Evolutionary conservation across 2,329 filamentous ascomycete species (phyloP).

Genomic region (Tympanopsis confertula): DNA sequence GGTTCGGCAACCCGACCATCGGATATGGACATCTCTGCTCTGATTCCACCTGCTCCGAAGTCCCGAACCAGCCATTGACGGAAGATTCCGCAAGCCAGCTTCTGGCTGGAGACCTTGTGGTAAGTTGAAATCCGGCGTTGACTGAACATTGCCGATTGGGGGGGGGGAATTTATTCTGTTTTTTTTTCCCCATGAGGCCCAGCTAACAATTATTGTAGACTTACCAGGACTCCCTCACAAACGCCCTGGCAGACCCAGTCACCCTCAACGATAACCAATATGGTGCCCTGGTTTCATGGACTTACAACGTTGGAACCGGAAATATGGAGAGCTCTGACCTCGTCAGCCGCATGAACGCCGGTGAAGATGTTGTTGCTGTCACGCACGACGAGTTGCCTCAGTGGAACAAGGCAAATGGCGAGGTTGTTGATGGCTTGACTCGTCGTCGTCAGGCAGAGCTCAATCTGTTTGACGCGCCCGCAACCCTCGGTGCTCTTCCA

Average conservation of each 20-base stretch:
- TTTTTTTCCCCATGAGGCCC: neutral
- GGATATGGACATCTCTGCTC: constrained; percentile 37
- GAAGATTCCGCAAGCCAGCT: neutral
- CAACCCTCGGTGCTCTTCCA: neutral
- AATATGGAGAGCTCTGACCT: neutral
- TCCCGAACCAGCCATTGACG: constrained; percentile 9
- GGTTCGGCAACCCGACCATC: constrained; percentile 29
- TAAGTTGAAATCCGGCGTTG: no score
- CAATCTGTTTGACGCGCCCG: neutral
- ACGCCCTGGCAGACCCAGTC: neutral
- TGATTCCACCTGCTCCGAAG: constrained; percentile 26
- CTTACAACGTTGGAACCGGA: neutral
- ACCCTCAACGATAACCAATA: neutral
- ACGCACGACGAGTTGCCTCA: neutral
- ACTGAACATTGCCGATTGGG: no score
- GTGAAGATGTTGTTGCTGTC: neutral
- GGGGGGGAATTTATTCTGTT: no score
- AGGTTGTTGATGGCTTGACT: neutral
- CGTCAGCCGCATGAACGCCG: neutral
- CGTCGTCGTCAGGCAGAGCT: neutral
- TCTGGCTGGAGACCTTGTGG: neutral
- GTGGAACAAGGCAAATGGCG: neutral
- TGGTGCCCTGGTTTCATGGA: neutral
- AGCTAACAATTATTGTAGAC: neutral
- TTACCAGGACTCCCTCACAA: neutral